A percentile compares a stretch with the other conserved stretches of the same genome.
Evolutionary conservation across 2,329 filamentous ascomycete genomes (phyloP).

Genomic region (Zymoseptoria tritici): DNA sequence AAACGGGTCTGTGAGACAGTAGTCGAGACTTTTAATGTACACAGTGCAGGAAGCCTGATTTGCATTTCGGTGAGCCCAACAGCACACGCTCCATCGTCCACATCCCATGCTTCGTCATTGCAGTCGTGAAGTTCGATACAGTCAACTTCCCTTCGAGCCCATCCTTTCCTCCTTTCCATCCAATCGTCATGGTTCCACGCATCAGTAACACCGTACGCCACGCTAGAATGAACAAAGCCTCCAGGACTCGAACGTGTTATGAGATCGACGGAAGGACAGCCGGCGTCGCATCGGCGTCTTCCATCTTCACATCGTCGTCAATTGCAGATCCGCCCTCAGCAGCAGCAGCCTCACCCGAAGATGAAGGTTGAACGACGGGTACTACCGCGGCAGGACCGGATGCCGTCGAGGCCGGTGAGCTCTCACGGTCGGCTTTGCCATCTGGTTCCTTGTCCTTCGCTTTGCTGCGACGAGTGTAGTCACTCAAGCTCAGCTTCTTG

Average conservation of each 20-base stretch:
- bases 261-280: background rate
- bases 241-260: background rate
- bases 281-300: conserved; percentile 10
- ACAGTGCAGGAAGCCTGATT: background rate
- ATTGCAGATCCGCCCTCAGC: conserved; percentile 20
- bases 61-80: background rate
- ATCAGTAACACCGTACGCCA: conserved; percentile 10
- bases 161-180: background rate
- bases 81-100: background rate
- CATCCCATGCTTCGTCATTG: background rate
- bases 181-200: conserved; percentile 9
- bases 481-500: conserved; percentile 47
- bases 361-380: conserved; percentile 19
- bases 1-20: background rate
- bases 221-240: conserved; percentile 11
- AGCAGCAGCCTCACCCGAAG: conserved; percentile 18
- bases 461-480: conserved; percentile 41
- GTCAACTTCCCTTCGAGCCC: background rate
- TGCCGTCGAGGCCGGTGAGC: conserved; percentile 24
- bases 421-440: conserved; percentile 22
- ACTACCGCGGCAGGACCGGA: conserved; percentile 16
- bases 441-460: conserved; percentile 24
- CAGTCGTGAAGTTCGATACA: background rate
- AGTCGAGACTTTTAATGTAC: background rate
- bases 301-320: conserved; percentile 25